These are phyloP conservation scores for Coniferiporia sulphurascens DNA, from an alignment of 1,284 basidiomycete genomes.

Conservation along the genomic window DNA sequence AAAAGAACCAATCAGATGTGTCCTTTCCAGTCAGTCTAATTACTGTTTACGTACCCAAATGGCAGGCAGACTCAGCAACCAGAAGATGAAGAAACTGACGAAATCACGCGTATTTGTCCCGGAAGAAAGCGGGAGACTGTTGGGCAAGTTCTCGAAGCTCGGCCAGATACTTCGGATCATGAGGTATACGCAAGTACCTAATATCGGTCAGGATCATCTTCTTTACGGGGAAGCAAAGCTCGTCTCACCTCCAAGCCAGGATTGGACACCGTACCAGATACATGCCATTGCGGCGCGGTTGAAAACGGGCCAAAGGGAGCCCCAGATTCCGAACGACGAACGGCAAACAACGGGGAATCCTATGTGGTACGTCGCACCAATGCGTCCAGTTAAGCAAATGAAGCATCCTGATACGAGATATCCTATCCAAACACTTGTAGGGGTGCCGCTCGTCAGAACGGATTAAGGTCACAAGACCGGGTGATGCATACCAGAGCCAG, in stretches of 20 bases:
- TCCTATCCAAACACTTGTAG: slow-evolving; percentile 60
- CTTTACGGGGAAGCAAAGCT: slow-evolving; percentile 4
- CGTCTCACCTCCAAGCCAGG: slow-evolving; percentile 69
- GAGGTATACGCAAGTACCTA: slow-evolving; percentile 36
- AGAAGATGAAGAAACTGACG: slow-evolving; percentile 85
- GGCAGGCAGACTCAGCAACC: slow-evolving; percentile 73
- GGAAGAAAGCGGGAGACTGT: slow-evolving; percentile 63
- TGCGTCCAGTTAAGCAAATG: slow-evolving; percentile 76
- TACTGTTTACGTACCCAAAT: slow-evolving; percentile 64
- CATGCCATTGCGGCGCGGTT: slow-evolving; percentile 77
- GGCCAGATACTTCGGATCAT: slow-evolving; percentile 22
- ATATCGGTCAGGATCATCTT: slow-evolving; percentile 20
- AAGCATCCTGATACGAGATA: slow-evolving; percentile 71
- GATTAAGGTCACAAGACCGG: not conserved
- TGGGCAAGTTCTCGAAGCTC: slow-evolving; percentile 29
- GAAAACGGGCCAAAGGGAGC: slow-evolving; percentile 79
- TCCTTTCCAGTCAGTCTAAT: slow-evolving; percentile 9
- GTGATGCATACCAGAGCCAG: slow-evolving; percentile 44
- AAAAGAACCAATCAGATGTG: not conserved
- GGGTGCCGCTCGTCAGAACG: slow-evolving; percentile 19
- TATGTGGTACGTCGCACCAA: slow-evolving; percentile 74
- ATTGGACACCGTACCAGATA: slow-evolving; percentile 79
- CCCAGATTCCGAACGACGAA: slow-evolving; percentile 79
- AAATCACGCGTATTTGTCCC: slow-evolving; percentile 69
- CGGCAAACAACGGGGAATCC: slow-evolving; percentile 79